Conservation (phyloP, 1,284 basidiomycete genomes). For the Papiliotrema laurentii region DNA sequence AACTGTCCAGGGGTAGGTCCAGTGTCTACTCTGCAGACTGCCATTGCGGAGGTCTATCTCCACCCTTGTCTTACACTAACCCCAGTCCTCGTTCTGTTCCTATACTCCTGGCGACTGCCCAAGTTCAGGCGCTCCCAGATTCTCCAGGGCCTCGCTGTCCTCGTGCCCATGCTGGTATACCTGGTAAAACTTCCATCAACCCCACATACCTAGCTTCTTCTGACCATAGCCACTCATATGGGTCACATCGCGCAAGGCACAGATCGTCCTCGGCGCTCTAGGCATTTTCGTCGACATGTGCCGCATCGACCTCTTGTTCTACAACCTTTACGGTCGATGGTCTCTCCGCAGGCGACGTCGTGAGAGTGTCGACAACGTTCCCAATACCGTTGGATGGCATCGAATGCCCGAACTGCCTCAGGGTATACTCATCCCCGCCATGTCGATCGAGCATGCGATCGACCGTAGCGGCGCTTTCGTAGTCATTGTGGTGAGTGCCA, state of each 20-base stretch:
- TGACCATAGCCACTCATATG: slow-evolving; percentile 32
- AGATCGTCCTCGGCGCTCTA: slow-evolving; percentile 10
- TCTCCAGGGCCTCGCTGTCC: slow-evolving; percentile 22
- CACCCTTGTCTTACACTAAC: slow-evolving; percentile 1
- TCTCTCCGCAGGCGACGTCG: background rate
- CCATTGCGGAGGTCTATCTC: background rate
- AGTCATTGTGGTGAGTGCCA: slow-evolving; percentile 37
- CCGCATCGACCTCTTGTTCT: slow-evolving; percentile 15
- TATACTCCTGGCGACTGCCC: slow-evolving; percentile 39
- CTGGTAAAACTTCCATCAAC: slow-evolving; percentile 16
- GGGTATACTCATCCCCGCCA: slow-evolving; percentile 29
- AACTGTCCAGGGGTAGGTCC: slow-evolving; percentile 23
- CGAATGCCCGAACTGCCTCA: slow-evolving; percentile 16
- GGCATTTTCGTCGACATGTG: slow-evolving; percentile 26
- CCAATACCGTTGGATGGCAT: slow-evolving; percentile 6
- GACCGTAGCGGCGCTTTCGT: slow-evolving; percentile 47
- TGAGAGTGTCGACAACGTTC: background rate
- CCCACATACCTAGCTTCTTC: background rate
- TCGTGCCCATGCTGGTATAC: slow-evolving; percentile 41
- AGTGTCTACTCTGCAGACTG: background rate
- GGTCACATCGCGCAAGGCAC: slow-evolving; percentile 15
- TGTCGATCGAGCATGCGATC: slow-evolving; percentile 50
- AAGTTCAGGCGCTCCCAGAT: slow-evolving; percentile 35
- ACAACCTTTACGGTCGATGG: slow-evolving; percentile 11
- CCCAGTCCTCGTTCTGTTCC: slow-evolving; percentile 22